Conservation (phyloP, 176 grass and related monocot genomes). For the Cymbopogon citratus region DNA sequence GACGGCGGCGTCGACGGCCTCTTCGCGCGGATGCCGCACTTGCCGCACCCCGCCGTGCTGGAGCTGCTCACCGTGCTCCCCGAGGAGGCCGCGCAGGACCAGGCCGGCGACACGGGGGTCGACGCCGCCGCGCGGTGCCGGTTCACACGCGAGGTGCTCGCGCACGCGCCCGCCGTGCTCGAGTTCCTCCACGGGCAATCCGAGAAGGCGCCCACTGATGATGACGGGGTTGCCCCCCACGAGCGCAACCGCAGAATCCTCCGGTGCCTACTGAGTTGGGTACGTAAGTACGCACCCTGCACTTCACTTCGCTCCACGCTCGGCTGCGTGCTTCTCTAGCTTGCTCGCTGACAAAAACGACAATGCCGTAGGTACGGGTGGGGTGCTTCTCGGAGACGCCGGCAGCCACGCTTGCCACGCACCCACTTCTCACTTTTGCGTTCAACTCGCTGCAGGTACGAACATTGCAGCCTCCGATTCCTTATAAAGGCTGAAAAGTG, state of each 20-base stretch:
- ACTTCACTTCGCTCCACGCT: background rate
- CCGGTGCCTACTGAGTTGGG: constrained; percentile 88
- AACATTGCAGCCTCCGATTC: constrained; percentile 12
- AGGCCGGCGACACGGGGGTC: constrained; percentile 47
- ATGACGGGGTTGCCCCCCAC: constrained; percentile 44
- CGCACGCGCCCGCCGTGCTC: constrained; percentile 63
- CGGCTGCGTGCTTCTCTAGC: background rate
- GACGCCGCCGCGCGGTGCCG: constrained; percentile 48
- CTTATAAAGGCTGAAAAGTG: background rate
- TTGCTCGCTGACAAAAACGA: background rate
- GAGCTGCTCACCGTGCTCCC: constrained; percentile 89
- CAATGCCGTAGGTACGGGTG: constrained; percentile 50
- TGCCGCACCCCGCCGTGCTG: constrained; percentile 51
- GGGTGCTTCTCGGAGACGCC: constrained; percentile 69
- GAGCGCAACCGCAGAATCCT: constrained; percentile 67
- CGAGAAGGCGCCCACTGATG: constrained; percentile 31
- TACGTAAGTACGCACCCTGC: constrained; percentile 12
- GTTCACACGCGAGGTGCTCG: constrained; percentile 79
- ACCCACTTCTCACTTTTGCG: constrained; percentile 77
- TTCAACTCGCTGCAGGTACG: constrained; percentile 92
- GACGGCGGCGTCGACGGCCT: constrained; percentile 66
- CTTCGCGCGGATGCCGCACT: constrained; percentile 60
- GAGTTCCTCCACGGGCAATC: constrained; percentile 71
- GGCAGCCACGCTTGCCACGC: constrained; percentile 34
- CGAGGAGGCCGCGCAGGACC: constrained; percentile 76